Percentiles rank a stretch among this genome's conserved stretches.
phyloP scores from a whole-genome alignment of 2,329 filamentous ascomycete genomes.

The Colletotrichum tropicale region DNA sequence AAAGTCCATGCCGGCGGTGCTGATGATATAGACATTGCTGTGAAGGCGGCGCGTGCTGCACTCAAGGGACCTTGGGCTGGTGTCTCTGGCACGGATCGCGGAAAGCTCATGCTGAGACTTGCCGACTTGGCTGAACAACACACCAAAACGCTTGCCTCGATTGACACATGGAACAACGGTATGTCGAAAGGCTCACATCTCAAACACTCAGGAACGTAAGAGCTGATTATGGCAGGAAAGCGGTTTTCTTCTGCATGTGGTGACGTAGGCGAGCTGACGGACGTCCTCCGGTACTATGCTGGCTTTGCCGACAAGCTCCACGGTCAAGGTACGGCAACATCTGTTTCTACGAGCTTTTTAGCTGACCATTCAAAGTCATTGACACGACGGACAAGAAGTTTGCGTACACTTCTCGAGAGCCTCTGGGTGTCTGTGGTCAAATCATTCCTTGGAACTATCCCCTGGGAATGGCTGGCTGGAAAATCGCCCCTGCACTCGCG shows the following conservation, averaged over 20 bases:
- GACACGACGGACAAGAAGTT: not conserved
- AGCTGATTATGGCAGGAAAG: accelerated
- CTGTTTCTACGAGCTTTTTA: accelerated
- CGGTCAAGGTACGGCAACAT: not conserved
- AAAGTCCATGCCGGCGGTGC: not conserved
- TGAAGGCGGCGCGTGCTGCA: not conserved
- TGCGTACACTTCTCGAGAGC: not conserved
- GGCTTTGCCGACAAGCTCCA: not conserved
- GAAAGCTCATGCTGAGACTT: not conserved
- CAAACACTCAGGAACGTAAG: accelerated
- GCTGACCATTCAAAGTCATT: not conserved
- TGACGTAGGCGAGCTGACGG: not conserved
- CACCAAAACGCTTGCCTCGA: not conserved
- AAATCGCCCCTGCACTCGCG: not conserved
- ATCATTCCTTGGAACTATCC: not conserved
- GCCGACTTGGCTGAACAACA: not conserved
- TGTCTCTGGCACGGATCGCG: not conserved
- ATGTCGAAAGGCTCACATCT: not conserved
- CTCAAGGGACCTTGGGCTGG: not conserved
- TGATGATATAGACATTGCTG: not conserved
- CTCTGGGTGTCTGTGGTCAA: not conserved
- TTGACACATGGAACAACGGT: not conserved
- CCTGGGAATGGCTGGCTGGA: not conserved
- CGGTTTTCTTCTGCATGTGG: not conserved
- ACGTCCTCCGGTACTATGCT: not conserved